These are phyloP conservation scores for Candida sp. DNA, from an alignment of 1,139 yeast genomes.

Conservation along the genomic window DNA sequence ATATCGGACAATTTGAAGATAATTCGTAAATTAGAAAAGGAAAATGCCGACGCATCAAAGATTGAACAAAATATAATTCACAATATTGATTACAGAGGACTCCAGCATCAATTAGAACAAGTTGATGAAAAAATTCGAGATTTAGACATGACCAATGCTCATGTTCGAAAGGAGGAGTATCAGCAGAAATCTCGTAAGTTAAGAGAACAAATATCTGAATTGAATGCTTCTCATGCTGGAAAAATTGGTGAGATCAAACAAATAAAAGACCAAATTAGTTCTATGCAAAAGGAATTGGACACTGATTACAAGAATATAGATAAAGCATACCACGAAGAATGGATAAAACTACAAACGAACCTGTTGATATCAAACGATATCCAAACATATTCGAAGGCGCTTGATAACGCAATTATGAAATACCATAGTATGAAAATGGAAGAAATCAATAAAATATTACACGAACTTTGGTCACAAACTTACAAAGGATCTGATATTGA, in stretches of 20 bases:
- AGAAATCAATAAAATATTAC: slow-evolving; percentile 83
- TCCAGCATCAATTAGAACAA: slow-evolving; percentile 23
- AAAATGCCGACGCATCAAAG: slow-evolving; percentile 32
- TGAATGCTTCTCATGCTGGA: slow-evolving; percentile 72
- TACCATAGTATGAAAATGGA: slow-evolving; percentile 91
- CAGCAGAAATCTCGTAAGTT: slow-evolving; percentile 55
- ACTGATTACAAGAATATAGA: slow-evolving; percentile 73
- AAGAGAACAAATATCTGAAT: slow-evolving; percentile 50
- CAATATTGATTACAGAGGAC: slow-evolving; percentile 35
- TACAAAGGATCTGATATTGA: slow-evolving; percentile 96
- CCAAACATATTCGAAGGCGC: slow-evolving; percentile 75
- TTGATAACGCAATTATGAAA: slow-evolving; percentile 92
- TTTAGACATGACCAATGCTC: slow-evolving; percentile 58
- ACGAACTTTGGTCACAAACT: slow-evolving; percentile 91
- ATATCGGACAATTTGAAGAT: slow-evolving; percentile 22
- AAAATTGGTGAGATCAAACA: slow-evolving; percentile 85
- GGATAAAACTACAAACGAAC: slow-evolving; percentile 76
- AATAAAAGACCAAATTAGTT: slow-evolving; percentile 65
- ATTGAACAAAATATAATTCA: slow-evolving; percentile 36
- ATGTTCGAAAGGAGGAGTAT: slow-evolving; percentile 58
- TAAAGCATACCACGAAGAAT: slow-evolving; percentile 60
- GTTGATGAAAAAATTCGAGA: slow-evolving; percentile 24
- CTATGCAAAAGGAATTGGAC: slow-evolving; percentile 54
- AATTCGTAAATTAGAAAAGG: slow-evolving; percentile 23
- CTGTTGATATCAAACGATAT: slow-evolving; percentile 82